These are phyloP conservation scores for Linum usitatissimum DNA, from an alignment of 345 rosid genomes.

Conservation along the genomic window DNA sequence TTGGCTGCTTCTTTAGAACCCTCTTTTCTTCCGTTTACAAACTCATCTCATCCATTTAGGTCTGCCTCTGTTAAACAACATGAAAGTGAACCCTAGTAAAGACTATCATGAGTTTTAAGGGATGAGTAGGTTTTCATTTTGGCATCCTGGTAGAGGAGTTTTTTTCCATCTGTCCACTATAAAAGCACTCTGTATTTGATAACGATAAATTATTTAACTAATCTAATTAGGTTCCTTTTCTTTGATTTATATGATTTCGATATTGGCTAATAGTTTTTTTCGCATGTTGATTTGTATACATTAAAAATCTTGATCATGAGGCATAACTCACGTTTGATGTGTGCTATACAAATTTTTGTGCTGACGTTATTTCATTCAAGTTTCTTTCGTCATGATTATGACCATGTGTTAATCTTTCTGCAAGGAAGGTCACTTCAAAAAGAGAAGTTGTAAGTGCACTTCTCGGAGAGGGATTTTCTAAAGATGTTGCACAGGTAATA, in stretches of 20 bases:
- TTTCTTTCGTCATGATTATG: conserved; percentile 4
- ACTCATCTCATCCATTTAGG: background rate
- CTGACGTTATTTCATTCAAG: background rate
- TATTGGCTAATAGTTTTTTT: background rate
- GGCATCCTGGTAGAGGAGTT: too few species aligned
- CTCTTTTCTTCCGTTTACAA: background rate
- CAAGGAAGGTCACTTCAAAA: conserved; percentile 47
- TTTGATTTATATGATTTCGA: background rate
- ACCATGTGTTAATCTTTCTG: conserved; percentile 11
- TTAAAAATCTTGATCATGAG: background rate
- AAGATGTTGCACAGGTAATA: conserved; percentile 54
- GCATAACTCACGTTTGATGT: background rate
- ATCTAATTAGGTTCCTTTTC: too few species aligned
- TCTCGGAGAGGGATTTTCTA: conserved; percentile 44
- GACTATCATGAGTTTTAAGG: too few species aligned
- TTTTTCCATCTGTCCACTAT: too few species aligned
- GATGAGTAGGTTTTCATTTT: too few species aligned
- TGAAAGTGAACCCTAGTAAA: too few species aligned
- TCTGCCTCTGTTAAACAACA: background rate
- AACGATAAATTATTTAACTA: too few species aligned
- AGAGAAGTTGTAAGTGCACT: conserved; percentile 38
- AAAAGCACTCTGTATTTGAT: too few species aligned
- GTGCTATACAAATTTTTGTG: too few species aligned
- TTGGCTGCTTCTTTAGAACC: background rate
- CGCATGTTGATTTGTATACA: background rate